A percentile compares a stretch with the other conserved stretches of the same genome.
Evolutionary conservation across 768 basidiomycete species (phyloP).

Genomic region (Tylopilus sp.): DNA sequence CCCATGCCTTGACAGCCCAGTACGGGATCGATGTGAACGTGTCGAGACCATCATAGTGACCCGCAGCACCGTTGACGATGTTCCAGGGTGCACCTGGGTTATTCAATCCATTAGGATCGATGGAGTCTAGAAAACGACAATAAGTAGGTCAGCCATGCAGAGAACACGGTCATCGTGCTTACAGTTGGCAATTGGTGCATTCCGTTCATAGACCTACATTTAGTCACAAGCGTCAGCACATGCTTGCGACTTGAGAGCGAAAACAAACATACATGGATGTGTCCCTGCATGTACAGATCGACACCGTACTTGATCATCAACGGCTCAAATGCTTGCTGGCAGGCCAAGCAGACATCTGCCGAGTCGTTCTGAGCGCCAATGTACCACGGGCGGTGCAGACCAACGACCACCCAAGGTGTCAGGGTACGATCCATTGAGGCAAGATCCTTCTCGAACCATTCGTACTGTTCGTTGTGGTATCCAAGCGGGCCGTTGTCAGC

Average conservation of each 20-base stretch:
- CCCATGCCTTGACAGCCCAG: constrained; percentile 7
- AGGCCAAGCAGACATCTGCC: constrained; percentile 12
- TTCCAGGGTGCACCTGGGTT: constrained; percentile 26
- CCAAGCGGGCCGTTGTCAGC: constrained; percentile 22
- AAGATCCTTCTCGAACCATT: constrained; percentile 26
- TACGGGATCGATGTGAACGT: neutral
- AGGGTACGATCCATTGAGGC: constrained; percentile 17
- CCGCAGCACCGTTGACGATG: constrained; percentile 26
- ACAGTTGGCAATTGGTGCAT: constrained; percentile 25
- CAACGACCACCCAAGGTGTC: constrained; percentile 28
- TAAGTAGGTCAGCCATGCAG: too few species aligned
- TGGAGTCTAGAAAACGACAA: neutral
- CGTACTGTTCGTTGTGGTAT: constrained; percentile 24
- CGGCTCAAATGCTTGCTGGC: constrained; percentile 28
- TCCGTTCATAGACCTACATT: constrained; percentile 23
- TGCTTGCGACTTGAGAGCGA: neutral
- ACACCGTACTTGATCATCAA: constrained; percentile 32
- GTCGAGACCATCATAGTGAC: constrained; percentile 29
- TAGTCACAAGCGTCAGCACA: neutral
- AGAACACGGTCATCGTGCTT: neutral
- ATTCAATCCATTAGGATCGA: constrained; percentile 24
- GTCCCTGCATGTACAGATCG: constrained; percentile 29
- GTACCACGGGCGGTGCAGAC: constrained; percentile 30
- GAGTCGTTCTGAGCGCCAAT: too few species aligned
- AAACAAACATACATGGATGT: constrained; percentile 1